Evolutionary conservation across 2,329 filamentous ascomycete genomes (phyloP), one percentile per base, ranked within the genome.

Genomic region (Ceratocystis papillata): DNA sequence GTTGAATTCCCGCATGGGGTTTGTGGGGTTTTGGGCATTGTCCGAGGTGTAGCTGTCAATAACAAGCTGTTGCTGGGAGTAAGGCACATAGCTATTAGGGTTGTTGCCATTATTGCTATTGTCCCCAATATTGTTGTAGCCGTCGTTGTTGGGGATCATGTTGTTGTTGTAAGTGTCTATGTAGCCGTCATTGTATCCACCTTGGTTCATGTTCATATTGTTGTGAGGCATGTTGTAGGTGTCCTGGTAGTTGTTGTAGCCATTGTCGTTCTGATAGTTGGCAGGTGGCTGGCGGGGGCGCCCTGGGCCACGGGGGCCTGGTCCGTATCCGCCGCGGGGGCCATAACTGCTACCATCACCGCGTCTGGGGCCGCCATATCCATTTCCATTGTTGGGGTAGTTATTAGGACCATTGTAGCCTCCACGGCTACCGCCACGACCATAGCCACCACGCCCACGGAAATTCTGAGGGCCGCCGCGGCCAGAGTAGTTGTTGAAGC

Each of bases 381-480:
- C 79, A 69, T 77, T 74, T 15, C 78, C 77, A 63, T 50, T 53
- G 48, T 53, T 25, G 12, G 44, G 45, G 28, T 55, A 55, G 46
- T 62, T 62, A 37, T 45, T 50, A 45, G 46, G 59, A 77, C 73
- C 67, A 77, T 79, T 76, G 70, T 80, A 76, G 46, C 78, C 77
- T 71, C 82, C 82, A 67, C 83, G 78, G 65, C 79, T 77, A 66
- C 83, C 78, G 66, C 79, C 77, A 46, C 37, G 37, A 41, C 77
- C 76, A 70, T 79, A 80, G n/a, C 79, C 78, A 62, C 77, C 77
- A 59, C 77, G 75, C 25, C 75, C 76, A 20, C 80, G 78, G 69
- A 80, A 82, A 5, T 78, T 79, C 70, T 71, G 73, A 4, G 71
- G 70, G 4, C 73, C 76, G 20, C 79, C 85, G 71, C 86, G 79